Base-by-base conservation (phyloP, 2,329 filamentous ascomycete species). In the Penicillium rolfsii region DNA sequence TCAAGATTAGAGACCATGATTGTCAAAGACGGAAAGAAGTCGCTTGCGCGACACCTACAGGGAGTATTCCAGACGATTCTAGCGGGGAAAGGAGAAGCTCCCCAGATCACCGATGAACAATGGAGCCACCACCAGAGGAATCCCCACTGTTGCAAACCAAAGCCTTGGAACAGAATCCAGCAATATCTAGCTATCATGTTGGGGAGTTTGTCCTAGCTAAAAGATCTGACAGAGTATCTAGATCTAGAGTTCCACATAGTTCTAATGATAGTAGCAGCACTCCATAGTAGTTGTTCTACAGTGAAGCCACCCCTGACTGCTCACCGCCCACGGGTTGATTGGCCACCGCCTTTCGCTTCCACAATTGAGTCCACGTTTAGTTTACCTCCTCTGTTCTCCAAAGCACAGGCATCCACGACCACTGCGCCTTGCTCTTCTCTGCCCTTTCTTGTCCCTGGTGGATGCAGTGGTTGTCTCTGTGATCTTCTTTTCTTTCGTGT, bases 351-450 rank as follows among this genome's bases (percentile, higher is more conserved):
- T 66, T 68, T 74, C 73, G 74, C 75, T 76, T 76, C 65, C 71
- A 71, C 73, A 74, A 73, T 74, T 66, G 73, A 74, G 74, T 76
- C 74, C 74, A 77, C 73, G 73, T 76, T 72, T 74, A 71, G 72
- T 73, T 72, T 71, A 74, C 69, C 68, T 70, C 63, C 60, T 58
- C 62, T 58, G 58, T 60, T 61, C 52, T 58, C 55, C 49, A 59
- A 68, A 68, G 62, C 68, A 70, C 64, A 69, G 66, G 67, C 68
- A 68, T 67, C 67, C 62, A 35, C 53, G 40, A 67, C 62, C 55
- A 63, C 63, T 63, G 61, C 52, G 64, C 64, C 65, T 64, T 64
- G 65, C 53, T 68, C 64, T 26, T 69, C 64, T 41, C 66, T 65
- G 64, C 68, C 65, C 56, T 57, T 58, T 65, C 57, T 54, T 54